phyloP scores from a whole-genome alignment of 345 rosid species.

The Viola odorata region DNA sequence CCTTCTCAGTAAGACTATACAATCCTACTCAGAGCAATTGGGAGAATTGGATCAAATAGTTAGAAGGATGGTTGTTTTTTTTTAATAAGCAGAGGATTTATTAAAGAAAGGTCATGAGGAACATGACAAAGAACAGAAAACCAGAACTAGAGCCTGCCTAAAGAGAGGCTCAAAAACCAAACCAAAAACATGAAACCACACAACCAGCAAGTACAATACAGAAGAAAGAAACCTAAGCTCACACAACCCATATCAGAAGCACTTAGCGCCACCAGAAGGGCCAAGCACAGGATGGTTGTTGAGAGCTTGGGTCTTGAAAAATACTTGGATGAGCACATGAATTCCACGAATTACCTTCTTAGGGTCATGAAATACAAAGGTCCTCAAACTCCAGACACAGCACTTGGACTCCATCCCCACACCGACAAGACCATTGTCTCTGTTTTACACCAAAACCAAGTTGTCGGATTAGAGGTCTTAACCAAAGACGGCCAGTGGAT shows the following conservation, averaged over 20 bases:
- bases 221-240: too few relatives aligned
- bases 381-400: conserved; percentile 11
- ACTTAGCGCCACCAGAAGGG: too few relatives aligned
- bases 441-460: conserved; percentile 26
- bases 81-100: too few relatives aligned
- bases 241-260: too few relatives aligned
- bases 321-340: conserved; percentile 19
- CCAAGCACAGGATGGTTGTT: too few relatives aligned
- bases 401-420: conserved; percentile 13
- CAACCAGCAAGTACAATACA: too few relatives aligned
- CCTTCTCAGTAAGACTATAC: conserved; percentile 14
- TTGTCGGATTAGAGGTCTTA: conserved; percentile 29
- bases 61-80: conserved; percentile 22
- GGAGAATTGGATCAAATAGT: conserved; percentile 25
- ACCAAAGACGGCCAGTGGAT: conserved; percentile 30
- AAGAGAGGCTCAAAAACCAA: too few relatives aligned
- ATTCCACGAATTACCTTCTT: conserved; percentile 4
- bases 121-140: too few relatives aligned
- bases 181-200: too few relatives aligned
- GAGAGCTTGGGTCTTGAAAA: conserved; percentile 18
- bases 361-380: conserved; percentile 20
- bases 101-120: too few relatives aligned
- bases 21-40: conserved; percentile 18
- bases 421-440: conserved; percentile 20
- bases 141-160: too few relatives aligned